Evolutionary conservation across 2,329 filamentous ascomycete species (phyloP).

Genomic region (Grosmannia huntii): DNA sequence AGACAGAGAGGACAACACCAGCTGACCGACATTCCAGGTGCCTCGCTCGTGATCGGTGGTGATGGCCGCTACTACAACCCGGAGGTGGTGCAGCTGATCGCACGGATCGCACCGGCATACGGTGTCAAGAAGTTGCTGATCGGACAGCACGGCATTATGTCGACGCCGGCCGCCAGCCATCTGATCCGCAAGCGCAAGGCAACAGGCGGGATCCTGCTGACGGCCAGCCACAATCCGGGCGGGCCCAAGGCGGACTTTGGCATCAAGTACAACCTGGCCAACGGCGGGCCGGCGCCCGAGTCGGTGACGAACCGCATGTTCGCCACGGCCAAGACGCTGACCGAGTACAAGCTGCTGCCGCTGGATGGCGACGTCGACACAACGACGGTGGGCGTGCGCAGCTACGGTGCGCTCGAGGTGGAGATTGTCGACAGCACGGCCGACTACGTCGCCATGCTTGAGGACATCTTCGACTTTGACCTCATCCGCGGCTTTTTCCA

Average conservation of each 20-base stretch:
- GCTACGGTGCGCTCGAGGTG: constrained; percentile 77
- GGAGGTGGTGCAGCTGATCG: constrained; percentile 91
- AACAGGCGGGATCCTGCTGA: constrained; percentile 91
- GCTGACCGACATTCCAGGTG: constrained; percentile 24
- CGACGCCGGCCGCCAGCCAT: constrained; percentile 91
- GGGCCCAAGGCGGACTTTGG: constrained; percentile 92
- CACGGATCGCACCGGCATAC: constrained; percentile 92
- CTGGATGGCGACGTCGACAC: constrained; percentile 74
- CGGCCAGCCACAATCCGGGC: constrained; percentile 95
- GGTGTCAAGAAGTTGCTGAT: constrained; percentile 98
- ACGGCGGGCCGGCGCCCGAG: constrained; percentile 91
- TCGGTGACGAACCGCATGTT: constrained; percentile 97
- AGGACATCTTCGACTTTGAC: constrained; percentile 96
- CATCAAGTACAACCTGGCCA: constrained; percentile 98
- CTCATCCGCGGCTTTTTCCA: constrained; percentile 90
- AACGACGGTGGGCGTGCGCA: constrained; percentile 66
- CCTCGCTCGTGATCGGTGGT: constrained; percentile 91
- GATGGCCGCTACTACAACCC: constrained; percentile 97
- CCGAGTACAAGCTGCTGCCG: constrained; percentile 81
- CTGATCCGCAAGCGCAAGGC: constrained; percentile 89
- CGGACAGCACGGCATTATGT: constrained; percentile 91
- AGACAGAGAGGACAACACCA: not conserved
- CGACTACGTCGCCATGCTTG: constrained; percentile 90
- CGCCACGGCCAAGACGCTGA: constrained; percentile 78
- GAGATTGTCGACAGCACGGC: constrained; percentile 88